phyloP scores from a whole-genome alignment of 2,329 filamentous ascomycete genomes.

The Dryadomyces quercus-mongolicae region DNA sequence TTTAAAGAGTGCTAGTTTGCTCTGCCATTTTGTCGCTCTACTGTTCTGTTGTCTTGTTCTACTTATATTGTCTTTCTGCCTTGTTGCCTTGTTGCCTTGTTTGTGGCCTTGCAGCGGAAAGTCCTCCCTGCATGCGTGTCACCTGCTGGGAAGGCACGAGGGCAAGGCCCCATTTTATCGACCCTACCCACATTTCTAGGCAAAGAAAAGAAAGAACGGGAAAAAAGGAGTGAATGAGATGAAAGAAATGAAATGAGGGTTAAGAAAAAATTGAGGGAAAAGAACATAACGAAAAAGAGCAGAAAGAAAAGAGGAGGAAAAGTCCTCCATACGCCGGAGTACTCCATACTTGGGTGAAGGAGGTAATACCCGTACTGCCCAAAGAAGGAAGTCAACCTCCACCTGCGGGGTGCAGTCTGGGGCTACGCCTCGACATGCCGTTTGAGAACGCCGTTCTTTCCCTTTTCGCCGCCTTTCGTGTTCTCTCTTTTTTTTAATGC shows the following conservation, averaged over 20 bases:
- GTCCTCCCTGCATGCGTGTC: neutral
- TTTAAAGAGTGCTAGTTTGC: neutral
- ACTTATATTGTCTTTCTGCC: neutral
- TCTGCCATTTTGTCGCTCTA: neutral
- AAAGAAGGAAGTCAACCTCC: neutral
- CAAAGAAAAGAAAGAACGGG: neutral
- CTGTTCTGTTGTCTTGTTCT: neutral
- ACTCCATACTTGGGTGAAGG: too few species aligned
- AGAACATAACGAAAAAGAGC: too few species aligned
- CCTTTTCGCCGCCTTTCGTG: neutral
- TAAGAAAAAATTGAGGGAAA: too few species aligned
- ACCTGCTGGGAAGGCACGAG: neutral
- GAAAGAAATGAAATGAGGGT: neutral
- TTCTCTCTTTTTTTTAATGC: neutral
- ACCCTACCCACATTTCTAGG: too few species aligned
- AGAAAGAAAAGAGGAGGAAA: too few species aligned
- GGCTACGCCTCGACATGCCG: slow-evolving; percentile 5
- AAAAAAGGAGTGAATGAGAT: neutral
- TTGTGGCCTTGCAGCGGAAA: neutral
- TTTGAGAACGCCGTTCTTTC: neutral
- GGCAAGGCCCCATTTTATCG: too few species aligned
- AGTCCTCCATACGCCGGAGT: too few species aligned
- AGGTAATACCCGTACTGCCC: too few species aligned
- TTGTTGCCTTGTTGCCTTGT: neutral
- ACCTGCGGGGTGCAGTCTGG: slow-evolving; percentile 2